Evolutionary conservation across 1,284 basidiomycete genomes (phyloP).

Genomic region (Megacollybia platyphylla): DNA sequence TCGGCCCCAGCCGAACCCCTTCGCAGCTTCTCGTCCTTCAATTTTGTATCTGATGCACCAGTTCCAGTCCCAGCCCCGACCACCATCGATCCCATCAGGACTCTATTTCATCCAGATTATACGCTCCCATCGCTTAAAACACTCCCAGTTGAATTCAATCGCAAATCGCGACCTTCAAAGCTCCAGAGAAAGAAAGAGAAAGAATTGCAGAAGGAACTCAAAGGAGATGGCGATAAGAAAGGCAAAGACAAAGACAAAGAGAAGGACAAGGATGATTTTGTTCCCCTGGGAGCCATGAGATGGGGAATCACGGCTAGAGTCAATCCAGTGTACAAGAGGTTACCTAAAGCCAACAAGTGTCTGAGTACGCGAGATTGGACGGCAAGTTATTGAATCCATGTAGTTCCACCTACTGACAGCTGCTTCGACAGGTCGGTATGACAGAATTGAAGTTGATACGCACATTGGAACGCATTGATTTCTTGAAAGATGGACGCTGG

Average conservation of each 20-base stretch:
- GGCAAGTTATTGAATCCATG: constrained; percentile 28
- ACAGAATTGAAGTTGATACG: constrained; percentile 66
- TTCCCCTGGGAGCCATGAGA: constrained; percentile 52
- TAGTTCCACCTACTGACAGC: constrained; percentile 2
- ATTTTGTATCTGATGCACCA: constrained; percentile 12
- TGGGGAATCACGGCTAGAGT: constrained; percentile 61
- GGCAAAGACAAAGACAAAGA: constrained; percentile 24
- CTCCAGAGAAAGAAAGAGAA: constrained; percentile 46
- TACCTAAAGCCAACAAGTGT: constrained; percentile 61
- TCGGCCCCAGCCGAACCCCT: constrained; percentile 3
- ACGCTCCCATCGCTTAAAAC: constrained; percentile 46
- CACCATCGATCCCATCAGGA: constrained; percentile 17
- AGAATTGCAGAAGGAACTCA: constrained; percentile 18
- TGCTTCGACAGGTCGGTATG: constrained; percentile 48
- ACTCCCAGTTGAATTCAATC: constrained; percentile 51
- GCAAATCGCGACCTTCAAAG: constrained; percentile 44
- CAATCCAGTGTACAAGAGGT: constrained; percentile 61
- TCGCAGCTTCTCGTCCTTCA: not conserved
- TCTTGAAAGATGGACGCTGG: constrained; percentile 80
- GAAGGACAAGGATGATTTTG: constrained; percentile 42
- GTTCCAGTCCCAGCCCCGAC: constrained; percentile 4
- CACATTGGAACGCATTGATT: constrained; percentile 79
- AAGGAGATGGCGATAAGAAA: constrained; percentile 14
- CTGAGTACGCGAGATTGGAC: constrained; percentile 69
- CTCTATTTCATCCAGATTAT: constrained; percentile 35